Conservation (phyloP, 2,329 filamentous ascomycete species). For the Aspergillus felis region DNA sequence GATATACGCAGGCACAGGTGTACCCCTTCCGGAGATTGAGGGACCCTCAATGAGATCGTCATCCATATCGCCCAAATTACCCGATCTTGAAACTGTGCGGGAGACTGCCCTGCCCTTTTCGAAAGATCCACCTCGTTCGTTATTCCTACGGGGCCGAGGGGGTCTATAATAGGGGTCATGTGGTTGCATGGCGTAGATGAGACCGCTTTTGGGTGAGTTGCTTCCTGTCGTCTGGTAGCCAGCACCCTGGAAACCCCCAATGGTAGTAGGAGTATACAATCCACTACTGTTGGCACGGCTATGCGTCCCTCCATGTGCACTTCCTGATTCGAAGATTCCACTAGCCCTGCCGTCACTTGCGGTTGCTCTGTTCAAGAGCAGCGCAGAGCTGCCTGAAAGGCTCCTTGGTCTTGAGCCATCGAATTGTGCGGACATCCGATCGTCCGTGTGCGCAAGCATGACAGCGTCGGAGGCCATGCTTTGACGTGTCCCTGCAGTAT, state of each 20-base stretch:
- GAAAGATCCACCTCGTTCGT: constrained; percentile 53
- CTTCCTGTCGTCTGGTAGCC: constrained; percentile 47
- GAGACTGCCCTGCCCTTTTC: constrained; percentile 37
- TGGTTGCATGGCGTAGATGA: constrained; percentile 45
- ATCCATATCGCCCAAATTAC: constrained; percentile 29
- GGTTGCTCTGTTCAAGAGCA: constrained; percentile 53
- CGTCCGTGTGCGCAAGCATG: constrained; percentile 69
- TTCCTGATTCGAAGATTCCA: constrained; percentile 52
- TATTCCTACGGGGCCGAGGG: constrained; percentile 64
- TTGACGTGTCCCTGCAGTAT: constrained; percentile 63
- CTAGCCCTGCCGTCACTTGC: constrained; percentile 46
- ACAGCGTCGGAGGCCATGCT: constrained; percentile 79
- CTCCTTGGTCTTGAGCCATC: constrained; percentile 54
- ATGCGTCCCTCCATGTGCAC: constrained; percentile 45
- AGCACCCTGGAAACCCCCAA: constrained; percentile 67
- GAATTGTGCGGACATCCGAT: constrained; percentile 57
- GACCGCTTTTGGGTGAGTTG: constrained; percentile 38
- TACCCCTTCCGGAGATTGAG: constrained; percentile 43
- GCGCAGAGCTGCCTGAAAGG: constrained; percentile 58
- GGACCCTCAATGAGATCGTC: constrained; percentile 35
- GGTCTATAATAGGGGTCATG: constrained; percentile 87
- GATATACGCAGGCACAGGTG: constrained; percentile 53
- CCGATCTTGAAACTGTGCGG: constrained; percentile 43
- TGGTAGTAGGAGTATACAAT: constrained; percentile 66
- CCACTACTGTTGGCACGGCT: constrained; percentile 58